These are phyloP conservation scores for Termitomyces bulborhizus DNA, from an alignment of 768 basidiomycete genomes.

Conservation along the genomic window DNA sequence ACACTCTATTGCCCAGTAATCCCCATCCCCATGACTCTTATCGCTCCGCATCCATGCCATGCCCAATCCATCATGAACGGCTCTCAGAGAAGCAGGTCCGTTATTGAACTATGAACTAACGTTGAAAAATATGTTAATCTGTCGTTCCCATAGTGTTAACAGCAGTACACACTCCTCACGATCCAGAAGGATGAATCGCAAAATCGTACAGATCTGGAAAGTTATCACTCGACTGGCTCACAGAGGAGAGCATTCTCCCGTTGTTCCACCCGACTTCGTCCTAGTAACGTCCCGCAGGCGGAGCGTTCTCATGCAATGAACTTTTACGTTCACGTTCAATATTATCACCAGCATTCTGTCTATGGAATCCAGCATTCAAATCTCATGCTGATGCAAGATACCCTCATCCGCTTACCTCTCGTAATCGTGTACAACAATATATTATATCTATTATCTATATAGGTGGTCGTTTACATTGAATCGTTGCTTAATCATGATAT, in stretches of 20 bases:
- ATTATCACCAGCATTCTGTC: neutral
- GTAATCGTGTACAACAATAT: neutral
- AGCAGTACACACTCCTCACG: conserved; percentile 18
- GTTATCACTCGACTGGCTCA: conserved; percentile 47
- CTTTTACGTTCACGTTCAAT: neutral
- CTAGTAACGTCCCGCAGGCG: conserved; percentile 52
- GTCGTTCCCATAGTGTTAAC: conserved; percentile 2
- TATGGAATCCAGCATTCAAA: neutral
- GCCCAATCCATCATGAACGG: conserved; percentile 23
- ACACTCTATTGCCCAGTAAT: conserved; percentile 2
- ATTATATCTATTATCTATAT: no score
- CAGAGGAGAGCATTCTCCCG: conserved; percentile 44
- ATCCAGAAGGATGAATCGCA: conserved; percentile 48
- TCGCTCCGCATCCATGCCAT: conserved; percentile 17
- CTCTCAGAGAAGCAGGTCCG: conserved; percentile 11
- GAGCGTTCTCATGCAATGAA: conserved; percentile 33
- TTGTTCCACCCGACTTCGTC: conserved; percentile 56
- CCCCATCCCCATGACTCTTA: conserved; percentile 15
- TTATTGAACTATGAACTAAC: neutral
- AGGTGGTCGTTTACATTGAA: neutral
- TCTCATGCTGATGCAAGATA: neutral
- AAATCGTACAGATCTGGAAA: conserved; percentile 58
- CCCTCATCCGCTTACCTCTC: neutral
- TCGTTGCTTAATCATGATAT: neutral
- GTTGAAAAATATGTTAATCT: neutral